Percentiles rank a stretch among this genome's conserved stretches.
phyloP scores from a whole-genome alignment of 192 early-diverging fungal species.

The Coemansia sp. region DNA sequence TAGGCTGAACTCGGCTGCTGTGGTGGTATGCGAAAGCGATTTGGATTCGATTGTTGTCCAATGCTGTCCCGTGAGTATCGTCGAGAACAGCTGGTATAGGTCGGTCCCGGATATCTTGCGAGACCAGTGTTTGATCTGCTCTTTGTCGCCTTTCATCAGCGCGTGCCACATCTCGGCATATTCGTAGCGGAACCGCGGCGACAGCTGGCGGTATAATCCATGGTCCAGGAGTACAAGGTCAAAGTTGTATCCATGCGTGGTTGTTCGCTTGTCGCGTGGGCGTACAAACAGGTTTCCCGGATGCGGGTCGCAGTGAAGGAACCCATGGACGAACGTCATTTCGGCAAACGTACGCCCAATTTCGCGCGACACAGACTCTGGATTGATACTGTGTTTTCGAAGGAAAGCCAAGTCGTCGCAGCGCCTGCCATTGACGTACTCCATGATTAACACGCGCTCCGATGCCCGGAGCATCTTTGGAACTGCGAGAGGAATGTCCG shows the following conservation, averaged over 20 bases:
- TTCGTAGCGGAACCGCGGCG: conserved; percentile 71
- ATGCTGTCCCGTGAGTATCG: conserved; percentile 84
- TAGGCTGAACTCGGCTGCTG: conserved; percentile 56
- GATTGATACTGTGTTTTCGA: conserved; percentile 71
- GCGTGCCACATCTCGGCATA: conserved; percentile 91
- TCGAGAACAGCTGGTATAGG: conserved; percentile 82
- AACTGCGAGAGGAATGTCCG: conserved; percentile 63
- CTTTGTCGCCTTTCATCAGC: conserved; percentile 76
- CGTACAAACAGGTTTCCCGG: conserved; percentile 86
- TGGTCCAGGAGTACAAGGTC: conserved; percentile 87
- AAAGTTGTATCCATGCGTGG: conserved; percentile 73
- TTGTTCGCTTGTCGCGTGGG: conserved; percentile 41
- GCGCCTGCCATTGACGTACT: conserved; percentile 72
- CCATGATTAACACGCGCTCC: conserved; percentile 85
- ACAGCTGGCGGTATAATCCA: conserved; percentile 83
- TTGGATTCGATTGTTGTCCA: conserved; percentile 70
- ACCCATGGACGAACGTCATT: conserved; percentile 89
- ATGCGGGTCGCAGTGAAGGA: conserved; percentile 93
- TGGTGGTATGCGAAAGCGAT: conserved; percentile 39
- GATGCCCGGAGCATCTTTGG: conserved; percentile 81
- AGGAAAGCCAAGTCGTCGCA: conserved; percentile 80
- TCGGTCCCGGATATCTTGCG: conserved; percentile 72
- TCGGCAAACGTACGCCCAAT: conserved; percentile 78
- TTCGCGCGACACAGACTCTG: conserved; percentile 72
- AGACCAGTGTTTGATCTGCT: conserved; percentile 69